Base-by-base conservation (phyloP, 192 early-diverging fungal genomes). In the Podila horticola region DNA sequence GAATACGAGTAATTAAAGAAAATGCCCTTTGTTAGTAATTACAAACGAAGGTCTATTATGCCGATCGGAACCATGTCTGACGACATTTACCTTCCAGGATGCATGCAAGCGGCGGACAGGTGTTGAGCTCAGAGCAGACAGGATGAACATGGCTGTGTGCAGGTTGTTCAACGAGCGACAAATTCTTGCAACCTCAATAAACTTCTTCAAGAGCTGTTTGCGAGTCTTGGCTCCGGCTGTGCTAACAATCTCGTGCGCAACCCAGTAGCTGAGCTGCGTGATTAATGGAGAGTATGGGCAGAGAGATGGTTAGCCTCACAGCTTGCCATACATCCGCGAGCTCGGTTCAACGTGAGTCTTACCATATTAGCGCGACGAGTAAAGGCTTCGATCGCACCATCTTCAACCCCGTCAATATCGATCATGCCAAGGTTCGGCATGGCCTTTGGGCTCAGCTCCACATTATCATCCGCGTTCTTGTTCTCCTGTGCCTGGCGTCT, bases 131-230 rank as follows among this genome's bases (percentile, higher is more conserved):
- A 94, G 74, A 3, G 88, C 93, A 30, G 86, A 84, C 1, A 90
- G 77, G 52, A 94, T 89, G 24, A 90, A 88, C 82, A 94, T 87
- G 9, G 85, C 48, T 17, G 90, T 91, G 68, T 94, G 90, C 67
- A 91, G 90, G 74, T 94, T 93, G 69, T 89, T 90, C 74, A 81
- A 82, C 28, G 74, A 72, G 34, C 83, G 75, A 63, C 87, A 90
- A 61, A 83, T 74, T 71, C 73, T 84, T 29, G 90, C 90, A n/a
- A 88, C 79, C 15, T 82, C 75, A 57, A 91, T 91, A 50, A 91
- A 89, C 73, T 90, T 90, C 28, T 86, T 85, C 48, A 91, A 74
- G 34, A 91, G 49, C 57, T 81, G 71, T 28, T 84, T 81, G 28
- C 90, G 66, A 0, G 52, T 67, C 72, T 91, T 91, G 22, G 71